Conservation (phyloP, 768 basidiomycete species). For the Lentinula guzmanii region DNA sequence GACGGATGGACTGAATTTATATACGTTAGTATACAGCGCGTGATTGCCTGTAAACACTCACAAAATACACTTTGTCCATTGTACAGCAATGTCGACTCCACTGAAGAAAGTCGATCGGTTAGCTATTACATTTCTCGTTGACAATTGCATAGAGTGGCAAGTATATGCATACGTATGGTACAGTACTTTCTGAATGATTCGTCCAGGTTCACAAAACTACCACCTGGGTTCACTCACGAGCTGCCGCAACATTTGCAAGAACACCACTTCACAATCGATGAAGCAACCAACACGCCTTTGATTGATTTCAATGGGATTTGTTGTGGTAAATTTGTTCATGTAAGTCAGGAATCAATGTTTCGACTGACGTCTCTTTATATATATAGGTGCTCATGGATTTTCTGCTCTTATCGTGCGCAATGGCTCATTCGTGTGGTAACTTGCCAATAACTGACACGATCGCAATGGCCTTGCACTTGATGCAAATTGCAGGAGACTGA, state of each 20-base stretch:
- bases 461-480: neutral
- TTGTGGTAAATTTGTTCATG: conserved; percentile 36
- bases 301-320: conserved; percentile 70
- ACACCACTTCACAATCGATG: conserved; percentile 36
- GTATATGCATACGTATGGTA: neutral
- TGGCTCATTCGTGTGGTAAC: neutral
- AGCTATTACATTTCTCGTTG: conserved; percentile 62
- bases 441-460: neutral
- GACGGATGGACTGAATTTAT: too few species aligned
- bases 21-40: too few species aligned
- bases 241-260: conserved; percentile 51
- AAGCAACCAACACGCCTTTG: conserved; percentile 47
- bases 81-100: neutral
- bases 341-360: neutral
- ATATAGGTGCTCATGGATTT: conserved; percentile 75
- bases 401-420: conserved; percentile 66
- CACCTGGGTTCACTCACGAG: conserved; percentile 75
- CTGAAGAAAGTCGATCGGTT: conserved; percentile 28
- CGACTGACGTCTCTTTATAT: neutral
- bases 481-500: conserved; percentile 46
- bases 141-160: conserved; percentile 79
- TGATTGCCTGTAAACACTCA: too few species aligned
- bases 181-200: neutral
- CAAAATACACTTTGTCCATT: too few species aligned
- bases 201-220: conserved; percentile 71